Evolutionary conservation across 225 moss, liverwort and hornwort genomes (phyloP).

Genomic region (Marchantia paleacea): DNA sequence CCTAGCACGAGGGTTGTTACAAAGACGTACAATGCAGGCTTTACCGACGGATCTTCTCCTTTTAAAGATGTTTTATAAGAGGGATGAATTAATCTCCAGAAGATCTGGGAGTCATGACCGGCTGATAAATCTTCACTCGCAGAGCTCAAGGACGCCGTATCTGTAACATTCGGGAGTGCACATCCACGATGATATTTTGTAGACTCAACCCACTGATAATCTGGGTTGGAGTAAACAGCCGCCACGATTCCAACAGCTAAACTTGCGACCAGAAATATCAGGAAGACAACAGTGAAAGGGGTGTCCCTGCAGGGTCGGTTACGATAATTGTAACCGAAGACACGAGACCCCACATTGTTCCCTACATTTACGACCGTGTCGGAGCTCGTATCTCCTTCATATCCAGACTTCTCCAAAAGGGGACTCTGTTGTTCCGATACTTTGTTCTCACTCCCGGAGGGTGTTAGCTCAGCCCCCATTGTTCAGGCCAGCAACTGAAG

Average conservation of each 20-base stretch:
- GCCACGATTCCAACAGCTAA: constrained; percentile 68
- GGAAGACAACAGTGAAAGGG: constrained; percentile 52
- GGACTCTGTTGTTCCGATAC: constrained; percentile 47
- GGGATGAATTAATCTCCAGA: constrained; percentile 17
- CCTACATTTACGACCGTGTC: constrained; percentile 36
- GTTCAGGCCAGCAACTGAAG: constrained; percentile 4
- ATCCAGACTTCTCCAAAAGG: constrained; percentile 51
- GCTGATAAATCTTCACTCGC: background rate
- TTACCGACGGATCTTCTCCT: constrained; percentile 15
- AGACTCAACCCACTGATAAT: constrained; percentile 41
- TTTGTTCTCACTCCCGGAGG: constrained; percentile 42
- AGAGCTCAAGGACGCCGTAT: background rate
- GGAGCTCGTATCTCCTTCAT: constrained; percentile 30
- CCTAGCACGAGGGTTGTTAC: constrained; percentile 46
- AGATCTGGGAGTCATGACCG: background rate
- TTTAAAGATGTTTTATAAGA: background rate
- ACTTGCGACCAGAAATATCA: constrained; percentile 53
- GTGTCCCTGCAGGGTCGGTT: constrained; percentile 65
- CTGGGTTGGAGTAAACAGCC: constrained; percentile 50
- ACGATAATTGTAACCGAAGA: constrained; percentile 70
- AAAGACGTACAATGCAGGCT: constrained; percentile 24
- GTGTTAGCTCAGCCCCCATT: constrained; percentile 50
- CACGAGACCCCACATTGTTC: constrained; percentile 29
- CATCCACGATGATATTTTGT: constrained; percentile 55
- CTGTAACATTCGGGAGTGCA: constrained; percentile 28